phyloP scores from a whole-genome alignment of 169 alveolate species.

The Eimeria sp. region DNA sequence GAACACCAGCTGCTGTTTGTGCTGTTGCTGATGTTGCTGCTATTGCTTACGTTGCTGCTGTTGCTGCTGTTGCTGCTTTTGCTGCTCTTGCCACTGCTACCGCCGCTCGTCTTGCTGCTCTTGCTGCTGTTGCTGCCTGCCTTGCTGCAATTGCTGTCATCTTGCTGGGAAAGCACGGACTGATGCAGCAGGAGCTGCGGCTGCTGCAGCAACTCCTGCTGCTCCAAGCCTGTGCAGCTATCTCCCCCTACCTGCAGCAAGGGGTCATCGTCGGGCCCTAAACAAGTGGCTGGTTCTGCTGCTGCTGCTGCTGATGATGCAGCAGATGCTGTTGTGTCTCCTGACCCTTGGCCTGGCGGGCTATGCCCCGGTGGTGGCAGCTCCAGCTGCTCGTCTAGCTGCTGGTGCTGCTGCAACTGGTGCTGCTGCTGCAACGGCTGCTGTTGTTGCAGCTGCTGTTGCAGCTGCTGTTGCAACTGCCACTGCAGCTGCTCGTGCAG shows the following conservation, averaged over 20 bases:
- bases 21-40: slow-evolving; percentile 42
- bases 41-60: slow-evolving; percentile 9
- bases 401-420: not conserved
- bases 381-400: not conserved
- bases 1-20: not conserved
- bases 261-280: not conserved
- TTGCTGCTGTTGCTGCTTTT: not conserved
- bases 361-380: slow-evolving; percentile 6
- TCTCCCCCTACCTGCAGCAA: not conserved
- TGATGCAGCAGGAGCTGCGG: slow-evolving; percentile 38
- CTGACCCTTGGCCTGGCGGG: not conserved
- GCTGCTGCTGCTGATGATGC: not conserved
- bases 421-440: not conserved
- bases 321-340: not conserved
- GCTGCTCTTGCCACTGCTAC: slow-evolving; percentile 11
- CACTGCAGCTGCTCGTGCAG: not conserved
- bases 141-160: not conserved
- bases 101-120: slow-evolving; percentile 5
- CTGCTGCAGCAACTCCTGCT: slow-evolving; percentile 35
- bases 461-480: not conserved
- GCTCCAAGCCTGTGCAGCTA: not conserved
- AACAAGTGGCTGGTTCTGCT: not conserved
- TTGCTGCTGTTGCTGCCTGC: slow-evolving; percentile 23
- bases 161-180: not conserved
- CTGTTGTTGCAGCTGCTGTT: slow-evolving; percentile 18